These are phyloP conservation scores for Hypholoma fasciculare DNA, from an alignment of 768 basidiomycete genomes.

Conservation along the genomic window DNA sequence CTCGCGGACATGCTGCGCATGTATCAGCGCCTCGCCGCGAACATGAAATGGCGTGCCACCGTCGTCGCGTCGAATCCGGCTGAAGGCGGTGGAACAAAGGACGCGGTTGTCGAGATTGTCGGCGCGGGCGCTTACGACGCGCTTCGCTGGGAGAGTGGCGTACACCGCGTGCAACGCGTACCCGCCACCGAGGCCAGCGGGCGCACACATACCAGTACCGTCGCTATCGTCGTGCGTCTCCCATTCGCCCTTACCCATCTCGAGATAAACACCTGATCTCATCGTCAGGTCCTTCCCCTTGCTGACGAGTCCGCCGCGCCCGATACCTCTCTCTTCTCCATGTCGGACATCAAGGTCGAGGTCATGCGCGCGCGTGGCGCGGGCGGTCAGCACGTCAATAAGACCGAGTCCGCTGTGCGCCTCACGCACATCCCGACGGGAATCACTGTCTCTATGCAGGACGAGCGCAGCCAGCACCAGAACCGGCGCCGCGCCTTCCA, in stretches of 20 bases:
- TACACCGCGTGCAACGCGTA: constrained; percentile 93
- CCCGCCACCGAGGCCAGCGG: constrained; percentile 90
- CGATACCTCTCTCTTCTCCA: constrained; percentile 67
- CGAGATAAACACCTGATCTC: neutral
- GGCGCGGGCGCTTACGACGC: constrained; percentile 78
- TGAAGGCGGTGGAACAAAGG: constrained; percentile 69
- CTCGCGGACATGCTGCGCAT: constrained; percentile 75
- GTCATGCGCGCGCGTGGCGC: constrained; percentile 98
- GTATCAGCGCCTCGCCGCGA: constrained; percentile 70
- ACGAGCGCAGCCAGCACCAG: constrained; percentile 96
- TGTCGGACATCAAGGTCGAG: constrained; percentile 88
- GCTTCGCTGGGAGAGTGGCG: constrained; percentile 90
- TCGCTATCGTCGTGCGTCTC: constrained; percentile 73
- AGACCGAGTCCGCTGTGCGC: constrained; percentile 96
- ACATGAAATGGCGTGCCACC: constrained; percentile 57
- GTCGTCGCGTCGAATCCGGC: constrained; percentile 59
- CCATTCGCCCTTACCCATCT: neutral
- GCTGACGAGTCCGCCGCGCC: constrained; percentile 61
- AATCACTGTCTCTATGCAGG: constrained; percentile 96
- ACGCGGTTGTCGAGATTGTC: constrained; percentile 78
- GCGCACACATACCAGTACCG: constrained; percentile 89
- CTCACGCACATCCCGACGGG: constrained; percentile 92
- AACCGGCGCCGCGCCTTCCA: constrained; percentile 94
- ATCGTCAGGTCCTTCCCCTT: constrained; percentile 77
- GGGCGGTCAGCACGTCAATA: constrained; percentile 99